Percentiles rank a stretch among this genome's conserved stretches.
These are phyloP conservation scores for Diutina siamensis DNA, from an alignment of 1,139 yeast genomes.

Conservation along the genomic window DNA sequence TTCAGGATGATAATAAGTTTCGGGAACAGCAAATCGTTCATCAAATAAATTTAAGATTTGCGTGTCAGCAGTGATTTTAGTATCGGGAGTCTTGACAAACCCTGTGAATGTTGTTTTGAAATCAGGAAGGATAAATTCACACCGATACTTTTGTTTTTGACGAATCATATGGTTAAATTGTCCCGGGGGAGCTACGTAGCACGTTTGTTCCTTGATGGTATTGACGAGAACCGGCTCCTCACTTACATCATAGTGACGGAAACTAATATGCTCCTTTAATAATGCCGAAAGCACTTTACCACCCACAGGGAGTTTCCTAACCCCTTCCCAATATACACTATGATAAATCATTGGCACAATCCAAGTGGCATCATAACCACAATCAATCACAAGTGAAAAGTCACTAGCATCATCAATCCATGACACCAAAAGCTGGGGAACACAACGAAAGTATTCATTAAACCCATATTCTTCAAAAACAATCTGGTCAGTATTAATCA, in stretches of 20 bases:
- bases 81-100: conserved; percentile 34
- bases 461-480: conserved; percentile 92
- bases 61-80: conserved; percentile 27
- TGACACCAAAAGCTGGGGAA: conserved; percentile 60
- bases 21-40: conserved; percentile 84
- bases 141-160: conserved; percentile 15
- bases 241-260: conserved; percentile 85
- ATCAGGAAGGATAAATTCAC: conserved; percentile 80
- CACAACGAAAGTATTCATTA: conserved; percentile 47
- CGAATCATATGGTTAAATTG: conserved; percentile 53
- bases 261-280: conserved; percentile 73
- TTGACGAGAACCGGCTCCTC: conserved; percentile 83
- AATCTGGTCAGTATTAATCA: conserved; percentile 81
- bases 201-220: conserved; percentile 71
- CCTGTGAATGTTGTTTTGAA: conserved; percentile 70
- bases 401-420: conserved; percentile 31
- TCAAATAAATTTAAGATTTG: conserved; percentile 64
- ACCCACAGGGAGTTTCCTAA: conserved; percentile 66
- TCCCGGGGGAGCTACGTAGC: conserved; percentile 47
- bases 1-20: conserved; percentile 77
- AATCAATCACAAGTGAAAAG: conserved; percentile 71
- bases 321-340: conserved; percentile 66
- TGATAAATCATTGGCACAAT: conserved; percentile 78
- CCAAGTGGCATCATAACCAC: conserved; percentile 85
- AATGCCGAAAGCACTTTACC: conserved; percentile 80